Base-by-base conservation (phyloP, 2,329 filamentous ascomycete species). In the Hypoxylon sp. region DNA sequence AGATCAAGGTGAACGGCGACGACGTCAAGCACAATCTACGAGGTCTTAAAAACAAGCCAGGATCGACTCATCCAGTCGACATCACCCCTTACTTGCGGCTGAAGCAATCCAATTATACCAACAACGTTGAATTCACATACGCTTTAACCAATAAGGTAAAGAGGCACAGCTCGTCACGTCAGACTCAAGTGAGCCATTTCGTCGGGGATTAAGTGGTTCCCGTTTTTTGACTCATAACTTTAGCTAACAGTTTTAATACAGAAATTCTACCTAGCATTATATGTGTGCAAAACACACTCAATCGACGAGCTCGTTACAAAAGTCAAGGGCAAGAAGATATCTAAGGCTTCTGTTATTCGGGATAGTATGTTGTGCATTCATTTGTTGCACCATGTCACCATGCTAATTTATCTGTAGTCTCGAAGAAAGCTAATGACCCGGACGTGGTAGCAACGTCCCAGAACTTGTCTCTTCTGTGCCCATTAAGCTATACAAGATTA, bases 31-130 rank as follows among this genome's bases (percentile, higher is more conserved):
- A 92, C n/a, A 99, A 98, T 78, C 86, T 97, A 73, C 92, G 96
- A 73, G 96, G 96, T 3, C 81, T 99, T 69, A 99, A 99, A 81
- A 98, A 97, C 79, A 97, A 96, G 79, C 93, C 95, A 5, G 96
- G 96, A 22, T 97, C 96, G 48, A 99, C 96, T 44, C 90, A 94
- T 75, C 96, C 96, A 6, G 94, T 93, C 51, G 96, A 99, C 80
- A 92, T 99, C 69, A 99, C 96, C 6, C 84, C 87, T 71, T 86
- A 89, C 66, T 84, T 98, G 50, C 89, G 91, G 17, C 87, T 93
- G 31, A 90, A 88, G 70, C 87, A 90, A 10, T 77, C 85, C 17
- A 85, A 86, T 47, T 97, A 95, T 76, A 83, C 83, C 59, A 98
- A 98, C 77, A 89, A 85, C 54, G 83, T 99, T 67, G 88, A 92